phyloP scores from a whole-genome alignment of 1,284 basidiomycete species.

The Cutaneotrichosporon sp. region DNA sequence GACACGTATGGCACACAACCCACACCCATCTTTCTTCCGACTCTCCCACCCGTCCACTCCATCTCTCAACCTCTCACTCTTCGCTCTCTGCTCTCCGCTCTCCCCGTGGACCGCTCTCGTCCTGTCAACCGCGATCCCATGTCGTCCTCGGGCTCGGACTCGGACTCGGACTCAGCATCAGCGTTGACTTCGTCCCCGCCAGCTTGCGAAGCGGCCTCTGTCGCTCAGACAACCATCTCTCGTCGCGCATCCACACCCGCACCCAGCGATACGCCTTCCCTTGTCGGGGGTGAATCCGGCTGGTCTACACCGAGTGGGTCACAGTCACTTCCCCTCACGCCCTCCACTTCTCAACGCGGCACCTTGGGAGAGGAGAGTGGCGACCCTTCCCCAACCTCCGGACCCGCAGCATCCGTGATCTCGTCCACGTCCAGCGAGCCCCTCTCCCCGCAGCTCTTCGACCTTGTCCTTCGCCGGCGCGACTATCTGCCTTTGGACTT shows the following conservation, averaged over 20 bases:
- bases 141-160: background rate
- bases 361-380: too few relatives aligned
- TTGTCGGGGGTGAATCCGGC: too few relatives aligned
- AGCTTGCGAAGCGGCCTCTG: too few relatives aligned
- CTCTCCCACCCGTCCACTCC: background rate
- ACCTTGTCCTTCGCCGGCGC: background rate
- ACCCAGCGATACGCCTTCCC: too few relatives aligned
- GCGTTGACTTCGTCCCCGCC: too few relatives aligned
- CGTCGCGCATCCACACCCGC: too few relatives aligned
- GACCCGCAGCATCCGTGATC: background rate
- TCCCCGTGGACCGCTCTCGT: background rate
- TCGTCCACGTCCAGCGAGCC: background rate
- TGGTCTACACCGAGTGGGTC: too few relatives aligned
- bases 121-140: background rate
- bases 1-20: background rate
- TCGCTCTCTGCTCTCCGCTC: background rate
- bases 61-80: background rate
- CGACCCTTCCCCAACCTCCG: background rate
- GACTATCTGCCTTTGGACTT: background rate
- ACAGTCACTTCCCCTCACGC: too few relatives aligned
- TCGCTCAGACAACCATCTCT: too few relatives aligned
- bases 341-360: too few relatives aligned
- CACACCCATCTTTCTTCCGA: background rate
- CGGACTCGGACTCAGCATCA: background rate
- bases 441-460: background rate